A percentile compares a stretch with the other conserved stretches of the same genome.
Evolutionary conservation across 2,329 filamentous ascomycete genomes (phyloP).

Genomic region (Dactylellina haptotyla): DNA sequence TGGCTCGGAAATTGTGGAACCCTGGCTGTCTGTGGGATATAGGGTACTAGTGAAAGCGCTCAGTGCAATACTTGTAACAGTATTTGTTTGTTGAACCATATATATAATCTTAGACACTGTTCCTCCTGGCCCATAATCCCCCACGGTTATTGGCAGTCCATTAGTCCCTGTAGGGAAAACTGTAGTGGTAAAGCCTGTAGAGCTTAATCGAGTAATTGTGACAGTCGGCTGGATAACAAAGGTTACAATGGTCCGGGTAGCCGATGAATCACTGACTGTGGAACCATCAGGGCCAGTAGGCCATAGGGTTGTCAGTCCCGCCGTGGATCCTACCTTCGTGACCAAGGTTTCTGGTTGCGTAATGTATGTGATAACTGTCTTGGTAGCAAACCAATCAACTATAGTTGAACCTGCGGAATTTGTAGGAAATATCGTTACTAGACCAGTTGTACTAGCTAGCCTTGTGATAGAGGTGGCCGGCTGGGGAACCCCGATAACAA

Average conservation of each 20-base stretch:
- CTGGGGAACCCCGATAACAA: neutral
- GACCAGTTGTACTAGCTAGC: neutral
- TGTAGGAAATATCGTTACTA: neutral
- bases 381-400: neutral
- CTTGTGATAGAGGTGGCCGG: neutral
- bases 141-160: too few relatives aligned
- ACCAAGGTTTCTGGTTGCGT: neutral
- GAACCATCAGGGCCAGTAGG: neutral
- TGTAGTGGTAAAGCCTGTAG: neutral
- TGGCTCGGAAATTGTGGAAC: neutral
- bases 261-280: neutral
- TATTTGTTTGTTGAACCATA: neutral
- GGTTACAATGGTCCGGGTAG: neutral
- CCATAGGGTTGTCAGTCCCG: neutral
- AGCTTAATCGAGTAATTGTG: neutral
- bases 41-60: neutral
- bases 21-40: neutral
- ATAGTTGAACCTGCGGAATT: neutral
- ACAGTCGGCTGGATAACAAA: neutral
- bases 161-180: neutral
- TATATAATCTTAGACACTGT: neutral
- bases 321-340: neutral
- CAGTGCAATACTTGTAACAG: neutral
- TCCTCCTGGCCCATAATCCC: too few relatives aligned
- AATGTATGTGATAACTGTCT: neutral